Base-by-base conservation (phyloP, 768 basidiomycete species). In the Lentinula guzmanii region DNA sequence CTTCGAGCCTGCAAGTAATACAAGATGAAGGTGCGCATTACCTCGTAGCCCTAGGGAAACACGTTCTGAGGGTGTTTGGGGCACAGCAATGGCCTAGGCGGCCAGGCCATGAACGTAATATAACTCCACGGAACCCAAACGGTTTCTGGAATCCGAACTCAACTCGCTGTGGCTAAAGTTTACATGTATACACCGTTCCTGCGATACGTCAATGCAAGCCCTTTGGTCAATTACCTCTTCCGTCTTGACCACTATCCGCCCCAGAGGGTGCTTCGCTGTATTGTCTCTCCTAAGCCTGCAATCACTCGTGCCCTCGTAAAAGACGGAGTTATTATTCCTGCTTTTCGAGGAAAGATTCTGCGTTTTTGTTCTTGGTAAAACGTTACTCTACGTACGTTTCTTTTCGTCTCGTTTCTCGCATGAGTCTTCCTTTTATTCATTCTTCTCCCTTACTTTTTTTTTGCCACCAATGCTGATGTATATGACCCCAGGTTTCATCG, bases 171-270 rank as follows among this genome's bases (percentile, higher is more conserved):
- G 55, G 55, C 55, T 56, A 8, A 39, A 24, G 37, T 31, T 56
- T 24, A 28, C 41, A 35, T 55, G 37, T 33, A 52, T 34, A 7
- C 33, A 33, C 31, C 34, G 34, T 52, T 34, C 28, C 34, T 55
- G 53, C 21, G 21, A 31, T 56, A 56, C 55, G 41, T 56, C 55
- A 56, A 43, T 16, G 5, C 39, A 24, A 56, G 55, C 46, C 42
- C 24, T 59, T 48, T 48, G 9, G 7, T 16, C 34, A 6, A 45
- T 46, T 39, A 18, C 56, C 43, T 58, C 45, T 58, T 59, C 48
- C 33, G 37, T 33, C 42, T 59, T 50, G 58, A 59, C 58, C 58
- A 59, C 34, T 59, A 59, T 33, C 39, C 58, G 31, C 58, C 39
- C 58, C 33, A 34, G 58, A 28, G 16, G 16, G 39, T 43, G 39